Evolutionary conservation across 768 basidiomycete species (phyloP).

Genomic region (Hericium alpestre): DNA sequence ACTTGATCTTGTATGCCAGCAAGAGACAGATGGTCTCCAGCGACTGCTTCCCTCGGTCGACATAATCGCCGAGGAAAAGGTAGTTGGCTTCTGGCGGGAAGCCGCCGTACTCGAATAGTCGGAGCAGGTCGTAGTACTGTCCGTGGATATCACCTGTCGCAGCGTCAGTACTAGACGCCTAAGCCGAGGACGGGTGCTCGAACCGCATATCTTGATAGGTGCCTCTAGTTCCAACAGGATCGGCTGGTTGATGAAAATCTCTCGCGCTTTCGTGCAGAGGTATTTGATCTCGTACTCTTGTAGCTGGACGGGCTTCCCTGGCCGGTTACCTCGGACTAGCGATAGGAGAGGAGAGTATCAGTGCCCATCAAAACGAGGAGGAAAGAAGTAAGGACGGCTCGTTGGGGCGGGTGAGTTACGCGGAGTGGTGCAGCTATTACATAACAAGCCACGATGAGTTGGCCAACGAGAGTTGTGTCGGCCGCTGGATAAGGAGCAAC

Average conservation of each 20-base stretch:
- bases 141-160: slow-evolving; percentile 90
- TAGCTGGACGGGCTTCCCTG: slow-evolving; percentile 94
- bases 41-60: slow-evolving; percentile 97
- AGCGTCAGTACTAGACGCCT: background rate
- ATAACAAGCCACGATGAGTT: too few relatives aligned
- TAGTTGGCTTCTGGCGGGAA: slow-evolving; percentile 99
- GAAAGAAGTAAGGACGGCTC: too few relatives aligned
- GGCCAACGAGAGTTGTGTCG: too few relatives aligned
- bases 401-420: too few relatives aligned
- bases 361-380: too few relatives aligned
- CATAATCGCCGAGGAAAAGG: slow-evolving; percentile 98
- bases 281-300: slow-evolving; percentile 99
- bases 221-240: slow-evolving; percentile 96
- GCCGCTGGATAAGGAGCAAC: too few relatives aligned
- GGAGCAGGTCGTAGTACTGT: slow-evolving; percentile 97
- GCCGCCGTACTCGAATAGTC: slow-evolving; percentile 97
- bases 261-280: slow-evolving; percentile 94
- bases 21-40: slow-evolving; percentile 99
- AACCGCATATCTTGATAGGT: slow-evolving; percentile 99
- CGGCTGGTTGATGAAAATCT: slow-evolving; percentile 99
- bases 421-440: too few relatives aligned
- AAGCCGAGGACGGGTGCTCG: slow-evolving; percentile 23
- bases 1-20: slow-evolving; percentile 99
- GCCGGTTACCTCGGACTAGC: slow-evolving; percentile 92
- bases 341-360: too few relatives aligned